Conservation (phyloP, 106 monocot genomes). For the Dioscorea zingiberensis region DNA sequence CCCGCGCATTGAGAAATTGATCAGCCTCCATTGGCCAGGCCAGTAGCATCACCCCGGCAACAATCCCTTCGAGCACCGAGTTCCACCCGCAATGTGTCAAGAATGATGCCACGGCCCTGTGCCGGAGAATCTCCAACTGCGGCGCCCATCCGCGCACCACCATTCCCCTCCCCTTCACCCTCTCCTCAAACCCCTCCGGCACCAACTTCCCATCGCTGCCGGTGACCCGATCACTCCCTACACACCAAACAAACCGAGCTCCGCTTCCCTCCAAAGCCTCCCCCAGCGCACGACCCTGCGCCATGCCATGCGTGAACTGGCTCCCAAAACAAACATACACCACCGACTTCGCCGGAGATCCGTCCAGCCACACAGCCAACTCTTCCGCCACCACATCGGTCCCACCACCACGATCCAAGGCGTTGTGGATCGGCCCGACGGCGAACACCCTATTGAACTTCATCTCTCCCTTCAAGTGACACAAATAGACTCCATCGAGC, state of each 20-base stretch:
- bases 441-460: slow-evolving; percentile 38
- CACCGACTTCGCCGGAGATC: slow-evolving; percentile 23
- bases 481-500: slow-evolving; percentile 29
- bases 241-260: slow-evolving; percentile 25
- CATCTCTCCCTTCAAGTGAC: background rate
- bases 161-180: slow-evolving; percentile 3
- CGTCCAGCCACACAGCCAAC: slow-evolving; percentile 28
- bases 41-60: slow-evolving; percentile 24
- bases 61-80: slow-evolving; percentile 13
- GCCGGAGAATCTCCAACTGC: slow-evolving; percentile 32
- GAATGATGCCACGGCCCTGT: slow-evolving; percentile 21
- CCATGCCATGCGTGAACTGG: slow-evolving; percentile 13
- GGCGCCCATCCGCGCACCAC: slow-evolving; percentile 39
- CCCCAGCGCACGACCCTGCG: slow-evolving; percentile 21
- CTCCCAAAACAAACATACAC: slow-evolving; percentile 58
- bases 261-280: slow-evolving; percentile 36
- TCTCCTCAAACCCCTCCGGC: slow-evolving; percentile 8
- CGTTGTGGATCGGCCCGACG: slow-evolving; percentile 32
- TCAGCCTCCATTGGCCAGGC: slow-evolving; percentile 62
- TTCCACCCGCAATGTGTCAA: slow-evolving; percentile 30
- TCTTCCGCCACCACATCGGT: slow-evolving; percentile 5
- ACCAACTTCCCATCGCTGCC: background rate
- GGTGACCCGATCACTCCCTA: background rate
- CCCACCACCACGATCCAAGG: background rate
- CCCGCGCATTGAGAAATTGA: slow-evolving; percentile 48